phyloP scores from a whole-genome alignment of 306 rosid species.

The Vicia villosa region DNA sequence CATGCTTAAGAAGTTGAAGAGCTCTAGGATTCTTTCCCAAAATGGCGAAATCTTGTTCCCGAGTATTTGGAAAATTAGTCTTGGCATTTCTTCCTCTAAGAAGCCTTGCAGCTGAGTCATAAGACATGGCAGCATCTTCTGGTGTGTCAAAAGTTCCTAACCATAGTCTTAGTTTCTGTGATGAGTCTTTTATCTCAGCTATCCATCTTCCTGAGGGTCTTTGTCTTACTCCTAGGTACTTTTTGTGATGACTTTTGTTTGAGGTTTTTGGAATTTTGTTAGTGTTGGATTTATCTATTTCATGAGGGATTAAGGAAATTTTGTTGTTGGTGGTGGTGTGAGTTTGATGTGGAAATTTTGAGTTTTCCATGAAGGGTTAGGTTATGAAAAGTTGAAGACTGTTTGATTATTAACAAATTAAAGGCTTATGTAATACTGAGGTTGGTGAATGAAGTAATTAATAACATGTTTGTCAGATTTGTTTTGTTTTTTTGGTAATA shows the following conservation, averaged over 20 bases:
- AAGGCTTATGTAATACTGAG: constrained; percentile 31
- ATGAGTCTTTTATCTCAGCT: constrained; percentile 85
- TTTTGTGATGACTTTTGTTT: constrained; percentile 42
- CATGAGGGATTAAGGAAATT: constrained; percentile 19
- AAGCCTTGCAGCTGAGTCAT: constrained; percentile 85
- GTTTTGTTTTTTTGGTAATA: constrained; percentile 38
- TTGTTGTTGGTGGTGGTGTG: constrained; percentile 31
- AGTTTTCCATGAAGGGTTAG: constrained; percentile 57
- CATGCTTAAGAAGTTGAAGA: constrained; percentile 67
- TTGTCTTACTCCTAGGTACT: constrained; percentile 82
- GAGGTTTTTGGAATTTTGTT: constrained; percentile 36
- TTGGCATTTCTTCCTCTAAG: constrained; percentile 85
- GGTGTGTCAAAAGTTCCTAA: constrained; percentile 79
- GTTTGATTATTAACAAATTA: constrained; percentile 8
- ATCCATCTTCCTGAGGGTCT: constrained; percentile 98
- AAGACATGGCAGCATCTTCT: constrained; percentile 84
- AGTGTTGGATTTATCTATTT: constrained; percentile 10
- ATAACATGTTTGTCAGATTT: constrained; percentile 50
- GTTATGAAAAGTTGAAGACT: constrained; percentile 32
- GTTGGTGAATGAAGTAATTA: constrained; percentile 49
- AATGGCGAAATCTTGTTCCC: constrained; percentile 45
- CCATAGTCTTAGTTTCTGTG: constrained; percentile 90
- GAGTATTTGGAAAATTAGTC: constrained; percentile 65
- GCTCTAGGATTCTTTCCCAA: constrained; percentile 73
- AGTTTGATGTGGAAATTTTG: constrained; percentile 39